Evolutionary conservation across 805 yeast species (phyloP).

Genomic region (Candida endomychidarum): DNA sequence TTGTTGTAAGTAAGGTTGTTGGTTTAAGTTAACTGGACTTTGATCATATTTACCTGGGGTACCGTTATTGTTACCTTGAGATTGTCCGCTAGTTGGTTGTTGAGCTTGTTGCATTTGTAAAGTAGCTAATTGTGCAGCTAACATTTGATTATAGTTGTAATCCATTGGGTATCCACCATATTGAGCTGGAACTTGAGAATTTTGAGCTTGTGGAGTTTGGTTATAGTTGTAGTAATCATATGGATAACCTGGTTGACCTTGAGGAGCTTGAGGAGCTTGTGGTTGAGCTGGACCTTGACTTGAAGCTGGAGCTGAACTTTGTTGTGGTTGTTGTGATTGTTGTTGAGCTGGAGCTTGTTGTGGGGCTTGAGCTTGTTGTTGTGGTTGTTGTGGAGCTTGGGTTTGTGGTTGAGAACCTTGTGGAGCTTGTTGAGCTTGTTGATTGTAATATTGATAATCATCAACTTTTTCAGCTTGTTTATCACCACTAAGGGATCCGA

Average conservation of each 20-base stretch:
- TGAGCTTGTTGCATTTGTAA: conserved; percentile 15
- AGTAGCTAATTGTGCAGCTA: conserved; percentile 23
- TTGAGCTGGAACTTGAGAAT: conserved; percentile 41
- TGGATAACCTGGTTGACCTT: conserved; percentile 19
- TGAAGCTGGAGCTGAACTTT: conserved; percentile 12
- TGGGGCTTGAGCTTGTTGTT: conserved; percentile 12
- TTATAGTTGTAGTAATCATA: conserved; percentile 24
- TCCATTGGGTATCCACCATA: conserved; percentile 48
- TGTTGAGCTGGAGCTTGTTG: conserved; percentile 12
- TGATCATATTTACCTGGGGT: conserved; percentile 8
- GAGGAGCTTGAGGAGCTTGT: conserved; percentile 17
- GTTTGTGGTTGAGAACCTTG: conserved; percentile 19
- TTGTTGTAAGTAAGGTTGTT: conserved; percentile 9
- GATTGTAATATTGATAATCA: conserved; percentile 9
- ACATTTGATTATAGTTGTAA: conserved; percentile 38
- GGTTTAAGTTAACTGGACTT: conserved; percentile 13
- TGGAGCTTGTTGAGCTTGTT: conserved; percentile 6
- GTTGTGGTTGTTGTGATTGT: conserved; percentile 10
- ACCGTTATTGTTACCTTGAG: conserved; percentile 25
- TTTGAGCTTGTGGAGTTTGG: conserved; percentile 37
- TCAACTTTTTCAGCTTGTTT: conserved; percentile 36
- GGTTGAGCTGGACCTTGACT: conserved; percentile 1
- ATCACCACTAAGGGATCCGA: conserved; percentile 56
- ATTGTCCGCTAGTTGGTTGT: conserved; percentile 22
- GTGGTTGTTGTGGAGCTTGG: conserved; percentile 18